phyloP scores from a whole-genome alignment of 306 rosid species.

The Biancaea sappan region DNA sequence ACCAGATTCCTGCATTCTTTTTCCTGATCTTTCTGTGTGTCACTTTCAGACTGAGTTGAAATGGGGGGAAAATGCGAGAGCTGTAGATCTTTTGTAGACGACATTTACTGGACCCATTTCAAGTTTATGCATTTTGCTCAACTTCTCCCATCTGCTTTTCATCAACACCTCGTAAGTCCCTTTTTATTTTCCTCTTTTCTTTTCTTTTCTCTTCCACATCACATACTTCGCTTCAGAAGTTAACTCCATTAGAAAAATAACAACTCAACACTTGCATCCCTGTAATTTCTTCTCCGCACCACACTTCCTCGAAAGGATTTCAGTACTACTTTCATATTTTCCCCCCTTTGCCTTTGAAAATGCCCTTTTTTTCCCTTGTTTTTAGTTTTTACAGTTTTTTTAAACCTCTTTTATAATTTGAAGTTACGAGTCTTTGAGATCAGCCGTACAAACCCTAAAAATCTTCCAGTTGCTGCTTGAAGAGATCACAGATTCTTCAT shows the following conservation, averaged over 20 bases:
- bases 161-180: conserved; percentile 57
- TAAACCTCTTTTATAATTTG: neutral
- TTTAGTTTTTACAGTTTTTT: neutral
- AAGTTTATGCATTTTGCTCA: conserved; percentile 52
- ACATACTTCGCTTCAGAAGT: neutral
- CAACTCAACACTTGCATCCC: neutral
- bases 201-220: neutral
- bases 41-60: neutral
- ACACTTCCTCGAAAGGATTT: neutral
- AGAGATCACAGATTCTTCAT: neutral
- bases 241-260: neutral
- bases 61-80: conserved; percentile 39
- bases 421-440: neutral
- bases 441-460: neutral
- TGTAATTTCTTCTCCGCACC: neutral
- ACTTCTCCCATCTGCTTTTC: conserved; percentile 43
- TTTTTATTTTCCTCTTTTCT: neutral
- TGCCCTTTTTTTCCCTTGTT: neutral
- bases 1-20: neutral
- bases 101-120: conserved; percentile 71
- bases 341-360: neutral
- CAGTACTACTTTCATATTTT: neutral
- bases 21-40: neutral
- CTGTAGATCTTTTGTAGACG: conserved; percentile 53
- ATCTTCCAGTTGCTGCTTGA: neutral